Evolutionary conservation across 768 basidiomycete species (phyloP), one percentile per base, ranked within the genome.

Genomic region (Macrolepiota fuliginosa): DNA sequence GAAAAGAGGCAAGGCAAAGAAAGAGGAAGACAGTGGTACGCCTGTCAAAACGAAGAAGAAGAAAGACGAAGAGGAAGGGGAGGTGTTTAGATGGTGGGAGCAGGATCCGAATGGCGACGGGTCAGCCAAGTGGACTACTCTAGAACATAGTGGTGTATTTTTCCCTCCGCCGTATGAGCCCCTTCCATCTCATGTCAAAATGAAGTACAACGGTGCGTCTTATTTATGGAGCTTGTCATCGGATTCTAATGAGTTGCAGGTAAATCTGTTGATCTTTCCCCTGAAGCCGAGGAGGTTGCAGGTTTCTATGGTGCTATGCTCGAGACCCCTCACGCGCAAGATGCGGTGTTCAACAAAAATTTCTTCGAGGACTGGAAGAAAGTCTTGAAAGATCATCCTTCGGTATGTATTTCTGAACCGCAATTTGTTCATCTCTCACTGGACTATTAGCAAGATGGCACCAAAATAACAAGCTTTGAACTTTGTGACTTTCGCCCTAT

Each of bases 141-240:
- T 99, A 55, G 90, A 94, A 69, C 97, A 99, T 75, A 87, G 84
- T 66, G 97, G 96, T 54, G 95, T 99, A 40, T 83, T 95, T 64
- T 99, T 99, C 76, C 97, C 97, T 63, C 94, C 94, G 53, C 89
- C 95, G 2, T 99, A 99, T 72, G 88, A 93, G 68, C 83, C 90
- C 7, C 77, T 97, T 57, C 94, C 97, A 1, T 74, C 79, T 7
- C 69, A 86, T 69, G 85, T 97, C 72, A 96, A 92, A 81, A 93
- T 99, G 94, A 89, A 88, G 70, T 99, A 99, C 72, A 85, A 96
- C 66, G 96, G 96, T 94, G 71, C 59, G 83, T 73, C 45, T 56
- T 52, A 29, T 61, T 59, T 24, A 57, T 53, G 17, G 15, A 29
- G 40, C 22, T 46, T 49, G 7, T 58, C 27, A 49, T 39, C 17